Evolutionary conservation across 176 grass and related monocot genomes (phyloP).

Genomic region (Zoysia japonica): DNA sequence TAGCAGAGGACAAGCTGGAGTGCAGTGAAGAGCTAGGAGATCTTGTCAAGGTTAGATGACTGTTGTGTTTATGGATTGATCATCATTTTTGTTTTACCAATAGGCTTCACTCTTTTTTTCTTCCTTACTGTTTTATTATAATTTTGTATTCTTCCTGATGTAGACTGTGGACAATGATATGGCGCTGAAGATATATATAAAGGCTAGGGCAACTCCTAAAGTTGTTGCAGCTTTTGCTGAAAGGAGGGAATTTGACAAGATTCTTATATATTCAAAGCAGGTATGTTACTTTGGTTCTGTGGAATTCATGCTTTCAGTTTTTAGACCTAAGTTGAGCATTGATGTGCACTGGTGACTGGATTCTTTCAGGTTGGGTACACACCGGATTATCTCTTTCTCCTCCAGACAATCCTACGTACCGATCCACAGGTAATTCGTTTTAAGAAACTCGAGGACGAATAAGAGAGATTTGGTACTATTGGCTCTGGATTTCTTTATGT

Average conservation of each 20-base stretch:
- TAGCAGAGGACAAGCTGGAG: conserved; percentile 92
- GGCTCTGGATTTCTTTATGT: conserved; percentile 21
- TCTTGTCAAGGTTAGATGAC: conserved; percentile 70
- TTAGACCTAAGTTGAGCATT: conserved; percentile 22
- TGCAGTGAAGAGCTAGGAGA: conserved; percentile 95
- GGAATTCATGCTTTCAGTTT: conserved; percentile 12
- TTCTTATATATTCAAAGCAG: conserved; percentile 95
- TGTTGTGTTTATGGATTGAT: conserved; percentile 10
- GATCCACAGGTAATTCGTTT: conserved; percentile 85
- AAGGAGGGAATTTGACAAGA: conserved; percentile 80
- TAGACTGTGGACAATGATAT: conserved; percentile 99
- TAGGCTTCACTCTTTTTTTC: conserved; percentile 15
- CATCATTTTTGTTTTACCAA: neutral
- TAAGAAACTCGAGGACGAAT: neutral
- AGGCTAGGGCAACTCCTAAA: conserved; percentile 94
- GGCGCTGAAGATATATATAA: conserved; percentile 90
- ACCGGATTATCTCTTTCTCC: conserved; percentile 94
- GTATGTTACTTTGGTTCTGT: conserved; percentile 35
- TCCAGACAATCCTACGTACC: conserved; percentile 85
- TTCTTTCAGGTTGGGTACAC: conserved; percentile 76
- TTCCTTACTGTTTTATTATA: conserved; percentile 31
- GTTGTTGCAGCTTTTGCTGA: conserved; percentile 97
- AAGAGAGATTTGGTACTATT: neutral
- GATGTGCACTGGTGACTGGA: conserved; percentile 23
- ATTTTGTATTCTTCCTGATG: conserved; percentile 35